phyloP scores from a whole-genome alignment of 2,329 filamentous ascomycete species.

The Periconia sp. region DNA sequence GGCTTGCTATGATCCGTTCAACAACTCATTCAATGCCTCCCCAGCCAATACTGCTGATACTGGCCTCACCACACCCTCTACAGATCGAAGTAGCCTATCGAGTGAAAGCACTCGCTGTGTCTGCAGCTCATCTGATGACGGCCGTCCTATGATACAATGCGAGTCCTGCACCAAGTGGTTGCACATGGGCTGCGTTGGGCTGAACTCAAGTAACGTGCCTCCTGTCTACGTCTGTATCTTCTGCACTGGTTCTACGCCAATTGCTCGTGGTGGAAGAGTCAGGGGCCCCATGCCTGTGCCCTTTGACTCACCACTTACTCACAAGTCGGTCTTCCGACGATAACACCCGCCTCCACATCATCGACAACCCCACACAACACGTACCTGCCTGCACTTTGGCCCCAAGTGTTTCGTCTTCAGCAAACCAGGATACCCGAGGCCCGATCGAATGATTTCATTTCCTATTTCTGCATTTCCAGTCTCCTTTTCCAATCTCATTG shows the following conservation, averaged over 20 bases:
- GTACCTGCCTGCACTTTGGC: slow-evolving; percentile 2
- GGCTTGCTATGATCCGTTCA: slow-evolving; percentile 41
- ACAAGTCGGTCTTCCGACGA: slow-evolving; percentile 38
- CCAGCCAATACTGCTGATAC: slow-evolving; percentile 59
- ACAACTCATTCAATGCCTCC: slow-evolving; percentile 44
- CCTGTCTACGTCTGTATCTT: slow-evolving; percentile 49
- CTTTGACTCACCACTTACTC: slow-evolving; percentile 38
- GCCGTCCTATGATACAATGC: slow-evolving; percentile 66
- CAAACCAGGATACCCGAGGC: slow-evolving; percentile 21
- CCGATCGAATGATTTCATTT: slow-evolving; percentile 8
- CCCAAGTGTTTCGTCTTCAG: slow-evolving; percentile 7
- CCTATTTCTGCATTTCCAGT: slow-evolving; percentile 5
- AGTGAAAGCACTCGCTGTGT: slow-evolving; percentile 62
- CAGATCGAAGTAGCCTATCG: slow-evolving; percentile 59
- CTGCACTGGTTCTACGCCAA: slow-evolving; percentile 46
- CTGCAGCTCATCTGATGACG: slow-evolving; percentile 61
- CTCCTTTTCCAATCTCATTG: slow-evolving; percentile 8
- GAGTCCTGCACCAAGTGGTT: slow-evolving; percentile 69
- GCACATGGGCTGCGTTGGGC: slow-evolving; percentile 64
- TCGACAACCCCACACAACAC: not conserved
- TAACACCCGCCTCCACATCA: slow-evolving; percentile 9
- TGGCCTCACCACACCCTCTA: slow-evolving; percentile 57
- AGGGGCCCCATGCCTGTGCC: slow-evolving; percentile 32
- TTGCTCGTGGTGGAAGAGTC: slow-evolving; percentile 39
- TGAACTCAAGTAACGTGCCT: slow-evolving; percentile 55